phyloP scores from a whole-genome alignment of 441 rosid genomes.

The Rhodomyrtus psidioides region DNA sequence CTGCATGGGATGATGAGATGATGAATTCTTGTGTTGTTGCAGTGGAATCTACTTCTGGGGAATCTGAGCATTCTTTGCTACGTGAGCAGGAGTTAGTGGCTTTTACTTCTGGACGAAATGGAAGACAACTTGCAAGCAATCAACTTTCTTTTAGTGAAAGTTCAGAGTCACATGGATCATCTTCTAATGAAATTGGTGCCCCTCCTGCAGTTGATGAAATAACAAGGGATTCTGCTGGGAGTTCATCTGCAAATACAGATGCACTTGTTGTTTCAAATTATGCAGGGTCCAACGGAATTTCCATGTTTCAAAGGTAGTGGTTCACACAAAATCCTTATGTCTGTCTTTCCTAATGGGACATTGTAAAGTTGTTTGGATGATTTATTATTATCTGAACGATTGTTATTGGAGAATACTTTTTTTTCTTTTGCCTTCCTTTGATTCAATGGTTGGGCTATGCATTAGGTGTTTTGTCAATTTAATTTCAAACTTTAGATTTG shows the following conservation, averaged over 20 bases:
- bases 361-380: constrained; percentile 4
- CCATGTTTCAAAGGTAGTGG: constrained; percentile 74
- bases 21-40: constrained; percentile 10
- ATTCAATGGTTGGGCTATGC: background rate
- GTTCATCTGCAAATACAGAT: constrained; percentile 25
- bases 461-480: background rate
- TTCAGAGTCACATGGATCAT: constrained; percentile 36
- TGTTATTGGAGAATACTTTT: background rate
- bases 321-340: constrained; percentile 6
- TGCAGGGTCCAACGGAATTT: constrained; percentile 40
- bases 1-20: background rate
- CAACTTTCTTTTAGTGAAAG: constrained; percentile 25
- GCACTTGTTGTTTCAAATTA: constrained; percentile 39
- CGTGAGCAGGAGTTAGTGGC: constrained; percentile 45
- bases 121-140: constrained; percentile 22
- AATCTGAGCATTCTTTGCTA: constrained; percentile 26
- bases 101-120: constrained; percentile 30
- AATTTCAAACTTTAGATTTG: background rate
- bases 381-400: background rate
- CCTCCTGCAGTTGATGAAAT: constrained; percentile 22
- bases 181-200: constrained; percentile 23
- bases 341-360: constrained; percentile 2
- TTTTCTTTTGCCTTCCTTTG: background rate
- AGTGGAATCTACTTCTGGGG: constrained; percentile 50
- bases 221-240: constrained; percentile 26